Evolutionary conservation across 306 rosid species (phyloP), one percentile per base, ranked within the genome.

Genomic region (Cicer chorassanicum): DNA sequence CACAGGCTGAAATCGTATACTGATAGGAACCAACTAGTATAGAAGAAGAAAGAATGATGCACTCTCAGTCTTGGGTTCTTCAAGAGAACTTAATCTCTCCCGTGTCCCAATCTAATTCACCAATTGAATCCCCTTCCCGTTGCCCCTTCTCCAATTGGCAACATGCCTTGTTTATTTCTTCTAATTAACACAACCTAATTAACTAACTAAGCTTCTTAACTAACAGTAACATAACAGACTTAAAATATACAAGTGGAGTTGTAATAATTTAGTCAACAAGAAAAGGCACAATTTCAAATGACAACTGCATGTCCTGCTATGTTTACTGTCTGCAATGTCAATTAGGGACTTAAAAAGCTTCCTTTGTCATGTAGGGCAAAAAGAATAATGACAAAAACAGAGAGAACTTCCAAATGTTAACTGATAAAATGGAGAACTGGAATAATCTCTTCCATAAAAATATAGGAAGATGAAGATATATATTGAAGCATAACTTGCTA

Each of bases 241-340:
- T 59, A 59, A 29, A 15, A 29, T 59, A 24, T 29, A 29, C 65
- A 29, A 12, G 36, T 29, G 9, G 65, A 50, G 76, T 48, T 65
- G 21, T 19, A 42, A 54, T 54, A 68, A 54, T 73, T 50, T 53
- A 79, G 61, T 56, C 43, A 41, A 18, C 66, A 16, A 67, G 57
- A 36, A 64, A 21, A 56, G 57, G 38, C 65, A 61, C 68, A 70
- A 51, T 60, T 75, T 59, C 73, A 66, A 71, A 56, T 43, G 57
- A 72, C 67, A 80, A 45, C 46, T 51, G 70, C 53, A 42, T 29
- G 49, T 53, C 16, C 46, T 14, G 41, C 18, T 14, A 54, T 60
- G 51, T 74, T 53, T 36, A 74, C 65, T 7, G 72, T 16, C 42
- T 39, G 67, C 21, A 83, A 78, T 36, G 55, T 69, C 54, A 70